Evolutionary conservation across 169 alveolate genomes (phyloP).

Genomic region (Fabrea salina): DNA sequence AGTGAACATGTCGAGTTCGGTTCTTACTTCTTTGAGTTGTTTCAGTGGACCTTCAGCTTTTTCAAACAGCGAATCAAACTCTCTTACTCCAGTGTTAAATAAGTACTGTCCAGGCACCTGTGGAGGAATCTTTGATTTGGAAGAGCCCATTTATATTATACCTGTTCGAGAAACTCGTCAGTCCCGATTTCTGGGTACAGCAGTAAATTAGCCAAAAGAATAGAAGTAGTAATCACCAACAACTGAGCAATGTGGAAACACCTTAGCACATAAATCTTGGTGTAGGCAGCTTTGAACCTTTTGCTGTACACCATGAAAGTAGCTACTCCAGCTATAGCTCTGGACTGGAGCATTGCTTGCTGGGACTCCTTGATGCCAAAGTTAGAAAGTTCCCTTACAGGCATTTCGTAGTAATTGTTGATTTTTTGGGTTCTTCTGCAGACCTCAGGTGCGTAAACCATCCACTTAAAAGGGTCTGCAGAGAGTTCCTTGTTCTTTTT

Average conservation of each 20-base stretch:
- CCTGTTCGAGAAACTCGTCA: slow-evolving; percentile 7
- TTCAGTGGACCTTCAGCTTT: neutral
- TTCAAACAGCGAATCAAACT: neutral
- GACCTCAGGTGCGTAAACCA: neutral
- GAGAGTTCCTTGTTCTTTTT: neutral
- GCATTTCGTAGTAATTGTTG: neutral
- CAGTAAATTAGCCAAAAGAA: neutral
- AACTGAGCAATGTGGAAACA: neutral
- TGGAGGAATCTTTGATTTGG: slow-evolving; percentile 3
- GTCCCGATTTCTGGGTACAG: slow-evolving; percentile 1
- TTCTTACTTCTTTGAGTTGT: neutral
- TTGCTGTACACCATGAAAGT: neutral
- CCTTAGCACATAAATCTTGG: neutral
- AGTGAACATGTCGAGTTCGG: slow-evolving; percentile 8
- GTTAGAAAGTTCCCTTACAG: neutral
- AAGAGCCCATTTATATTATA: no score
- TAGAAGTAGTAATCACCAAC: neutral
- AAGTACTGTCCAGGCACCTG: slow-evolving; percentile 24
- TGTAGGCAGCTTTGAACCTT: neutral
- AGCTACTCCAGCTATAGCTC: neutral
- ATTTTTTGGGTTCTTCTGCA: neutral
- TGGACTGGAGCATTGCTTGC: neutral
- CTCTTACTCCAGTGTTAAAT: slow-evolving; percentile 6
- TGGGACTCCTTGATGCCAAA: neutral
- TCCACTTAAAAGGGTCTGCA: slow-evolving; percentile 20